Base-by-base conservation (phyloP, 371 early-diverging fungal genomes). In the Apophysomyces elegans region DNA sequence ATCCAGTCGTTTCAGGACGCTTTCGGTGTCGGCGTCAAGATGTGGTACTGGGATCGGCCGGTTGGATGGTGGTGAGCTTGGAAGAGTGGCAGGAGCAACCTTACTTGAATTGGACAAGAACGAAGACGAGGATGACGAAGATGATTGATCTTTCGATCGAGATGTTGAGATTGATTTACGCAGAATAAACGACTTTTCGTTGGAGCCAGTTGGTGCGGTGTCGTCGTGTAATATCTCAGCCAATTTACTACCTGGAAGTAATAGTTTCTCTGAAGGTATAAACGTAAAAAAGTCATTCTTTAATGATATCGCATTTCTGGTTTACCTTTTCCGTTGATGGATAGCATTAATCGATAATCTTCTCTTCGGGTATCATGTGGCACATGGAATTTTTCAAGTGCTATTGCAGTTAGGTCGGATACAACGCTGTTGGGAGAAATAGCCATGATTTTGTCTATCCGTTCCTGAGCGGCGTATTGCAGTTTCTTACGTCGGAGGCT, bases 331-430 rank as follows among this genome's bases (percentile, higher is more conserved):
- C 60, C 67, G 38, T 65, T 71, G 1, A 64, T 57, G 7, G 69
- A 71, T 4, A 74, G 41, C 1, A 66, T 39, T 35, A 74, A 64
- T 13, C 45, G 43, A 61, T 68, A 74, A 7, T 32, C 39, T 0
- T 32, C 32, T 13, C 37, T 50, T n/a, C 57, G 21, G 11, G 65
- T 68, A 46, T 67, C 62, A 11, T 67, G 65, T 13, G 50, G 37
- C 26, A 83, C 65, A 60, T 83, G 84, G 44, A 83, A 83, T 18
- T 83, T 83, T n/a, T 83, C 84, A 12, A 80, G 38, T 1, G 81
- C 79, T 21, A 70, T 74, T 4, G 41, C 56, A 5, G 70, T 76
- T 32, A 79, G 60, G 5, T 79, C 84, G 2, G 72, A 64, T 32
- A 83, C 75, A 1, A 64, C 59, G 35, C 67, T 72, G 7, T 57